Base-by-base conservation (phyloP, 1,284 basidiomycete genomes). In the Malassezia sympodialis region DNA sequence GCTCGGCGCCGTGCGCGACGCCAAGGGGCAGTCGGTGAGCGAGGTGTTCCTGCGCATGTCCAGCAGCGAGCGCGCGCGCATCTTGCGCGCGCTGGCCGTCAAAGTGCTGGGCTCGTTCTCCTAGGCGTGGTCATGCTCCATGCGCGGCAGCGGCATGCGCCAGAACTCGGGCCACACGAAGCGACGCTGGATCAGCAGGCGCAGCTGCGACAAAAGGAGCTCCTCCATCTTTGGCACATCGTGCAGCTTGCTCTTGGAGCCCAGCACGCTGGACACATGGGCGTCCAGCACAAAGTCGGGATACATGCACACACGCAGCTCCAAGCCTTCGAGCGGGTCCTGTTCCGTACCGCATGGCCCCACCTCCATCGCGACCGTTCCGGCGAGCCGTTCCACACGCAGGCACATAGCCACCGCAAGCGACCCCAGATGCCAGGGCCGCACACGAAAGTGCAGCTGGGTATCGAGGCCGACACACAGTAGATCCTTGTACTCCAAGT, bases 11-110 rank as follows among this genome's bases (percentile, higher is more conserved):
- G 67, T 74, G 37, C 55, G 71, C 32, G 72, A 74, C 58, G 69
- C 66, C n/a, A 73, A 74, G 54, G 73, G 73, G 12, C 70, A 68
- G 51, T 60, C 64, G 10, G 73, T 75, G 0, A 63, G 54, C 19
- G 56, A 85, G 17, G 93, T 96, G n/a, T 98, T 98, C 75, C 78
- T 80, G 44, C 80, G 85, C 26, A 79, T 96, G 12, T 84, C 83
- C 15, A 81, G 83, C 2, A 79, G 79, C 49, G 87, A 96, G 86
- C 87, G 88, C 72, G 88, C 90, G 32, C 86, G 73, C 37, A 66
- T 96, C 62, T 77, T 96, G 43, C 84, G 84, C 37, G 87, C 85
- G 7, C 77, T 96, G 37, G 89, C 90, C 1, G 78, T 87, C 74
- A 94, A 96, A 76, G 88, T 96, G 12, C 76, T 96, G 3, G 50